These are phyloP conservation scores for Sphagnum magellanicum DNA, from an alignment of 228 moss, liverwort and hornwort species.

Conservation along the genomic window DNA sequence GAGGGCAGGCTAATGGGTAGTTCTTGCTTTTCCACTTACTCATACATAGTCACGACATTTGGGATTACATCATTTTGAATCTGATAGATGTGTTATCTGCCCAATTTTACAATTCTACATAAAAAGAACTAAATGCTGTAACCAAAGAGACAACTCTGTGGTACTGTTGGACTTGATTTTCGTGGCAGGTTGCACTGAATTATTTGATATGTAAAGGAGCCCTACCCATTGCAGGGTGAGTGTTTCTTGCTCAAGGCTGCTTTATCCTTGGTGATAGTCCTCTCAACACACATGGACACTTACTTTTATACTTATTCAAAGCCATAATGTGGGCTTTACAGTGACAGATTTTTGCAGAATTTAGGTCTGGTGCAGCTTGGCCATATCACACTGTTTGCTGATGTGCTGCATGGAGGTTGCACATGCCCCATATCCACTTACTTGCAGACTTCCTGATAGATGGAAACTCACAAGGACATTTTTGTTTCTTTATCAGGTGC, in stretches of 20 bases:
- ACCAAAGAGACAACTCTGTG: not conserved
- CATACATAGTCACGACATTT: too few species aligned
- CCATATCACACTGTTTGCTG: not conserved
- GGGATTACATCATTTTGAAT: too few species aligned
- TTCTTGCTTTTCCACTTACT: too few species aligned
- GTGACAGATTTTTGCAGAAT: not conserved
- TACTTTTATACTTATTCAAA: not conserved
- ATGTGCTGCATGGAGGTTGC: not conserved
- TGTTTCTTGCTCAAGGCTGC: not conserved
- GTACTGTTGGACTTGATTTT: not conserved
- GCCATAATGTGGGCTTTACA: not conserved
- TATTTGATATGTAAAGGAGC: conserved; percentile 82
- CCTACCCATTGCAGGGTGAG: conserved; percentile 82
- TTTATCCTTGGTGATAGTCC: not conserved
- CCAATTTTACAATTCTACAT: not conserved
- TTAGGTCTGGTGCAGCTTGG: not conserved
- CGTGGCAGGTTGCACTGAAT: conserved; percentile 77
- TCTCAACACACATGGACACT: too few species aligned
- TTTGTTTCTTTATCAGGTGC: conserved; percentile 29
- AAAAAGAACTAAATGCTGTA: not conserved
- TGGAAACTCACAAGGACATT: not conserved
- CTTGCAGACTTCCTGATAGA: not conserved
- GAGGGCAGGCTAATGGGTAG: not conserved
- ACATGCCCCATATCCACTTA: not conserved
- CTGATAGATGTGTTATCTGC: too few species aligned